These are phyloP conservation scores for Phytophthora cactorum DNA, from an alignment of 352 stramenopile genomes.

Conservation along the genomic window DNA sequence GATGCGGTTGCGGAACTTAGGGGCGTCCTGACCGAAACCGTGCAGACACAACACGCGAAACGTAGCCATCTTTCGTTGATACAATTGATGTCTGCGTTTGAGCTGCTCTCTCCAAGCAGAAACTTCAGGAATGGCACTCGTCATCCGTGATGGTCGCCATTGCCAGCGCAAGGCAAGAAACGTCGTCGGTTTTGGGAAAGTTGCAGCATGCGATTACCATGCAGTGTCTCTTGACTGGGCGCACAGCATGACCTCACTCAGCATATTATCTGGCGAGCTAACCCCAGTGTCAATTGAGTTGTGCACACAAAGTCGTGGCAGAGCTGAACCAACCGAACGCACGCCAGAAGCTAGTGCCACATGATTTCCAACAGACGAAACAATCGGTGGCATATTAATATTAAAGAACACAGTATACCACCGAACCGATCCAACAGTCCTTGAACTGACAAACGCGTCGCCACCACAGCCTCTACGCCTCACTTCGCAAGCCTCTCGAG, in stretches of 20 bases:
- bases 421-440: conserved; percentile 7
- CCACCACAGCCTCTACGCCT: conserved; percentile 1
- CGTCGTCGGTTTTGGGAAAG: conserved; percentile 22
- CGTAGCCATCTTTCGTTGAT: conserved; percentile 39
- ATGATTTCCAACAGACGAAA: not conserved
- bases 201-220: conserved; percentile 26
- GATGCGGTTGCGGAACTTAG: conserved; percentile 75
- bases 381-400: conserved; percentile 4
- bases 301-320: conserved; percentile 8
- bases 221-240: conserved; percentile 9
- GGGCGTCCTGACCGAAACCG: conserved; percentile 78
- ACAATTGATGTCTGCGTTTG: not conserved
- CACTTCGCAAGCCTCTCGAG: not conserved
- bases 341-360: conserved; percentile 11
- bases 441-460: conserved; percentile 17
- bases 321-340: not conserved
- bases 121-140: conserved; percentile 30
- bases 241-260: not conserved
- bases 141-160: too few relatives aligned
- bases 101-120: conserved; percentile 7
- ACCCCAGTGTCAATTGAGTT: not conserved
- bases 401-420: not conserved
- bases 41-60: conserved; percentile 84
- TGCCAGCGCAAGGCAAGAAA: too few relatives aligned
- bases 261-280: not conserved